Evolutionary conservation across 495 filamentous ascomycete genomes (phyloP), one percentile per base, ranked within the genome.

Genomic region (Talaromyces borbonicus): DNA sequence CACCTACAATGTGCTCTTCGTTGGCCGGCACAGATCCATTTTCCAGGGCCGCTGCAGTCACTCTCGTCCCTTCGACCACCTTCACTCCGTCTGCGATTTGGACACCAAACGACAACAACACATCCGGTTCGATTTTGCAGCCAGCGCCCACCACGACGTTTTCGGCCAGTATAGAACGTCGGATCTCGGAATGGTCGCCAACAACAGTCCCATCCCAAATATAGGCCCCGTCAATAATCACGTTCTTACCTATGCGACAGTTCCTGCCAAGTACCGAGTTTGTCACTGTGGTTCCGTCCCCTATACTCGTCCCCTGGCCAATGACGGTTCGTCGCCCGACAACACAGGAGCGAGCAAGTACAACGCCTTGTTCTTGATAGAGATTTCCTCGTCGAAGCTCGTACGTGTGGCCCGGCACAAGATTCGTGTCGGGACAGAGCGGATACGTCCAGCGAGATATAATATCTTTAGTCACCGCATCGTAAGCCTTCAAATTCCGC

Each of bases 361-460:
- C 75, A 3, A 89, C 81, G 7, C 76, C 76, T 40, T 83, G 73
- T 56, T 83, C 85, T 49, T 78, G 80, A 62, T 86, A 89, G 22
- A 84, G 59, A 39, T 74, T 77, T 6, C 79, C 78, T 53, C 76
- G 78, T 44, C 73, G 63, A 36, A 82, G 67, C 43, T 73, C 76
- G 61, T 89, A 99, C 12, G 73, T 79, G 53, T 94, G 87, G 7
- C 78, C 84, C 1, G 75, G 69, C 4, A 88, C 58, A 22, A 95
- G 60, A 58, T 97, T 97, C 54, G 78, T 90, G 49, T 95, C 90
- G 2, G 92, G 93, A 50, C 83, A 85, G 20, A 95, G 71, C n/a
- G 93, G 92, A 51, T 90, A 90, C n/a, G 88, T 78, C 86, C 87
- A 95, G 35, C 90, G 75, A 20, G 77, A 77, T 22, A 92, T 71